phyloP scores from a whole-genome alignment of 1,284 basidiomycete genomes.

The Mycena sp. region DNA sequence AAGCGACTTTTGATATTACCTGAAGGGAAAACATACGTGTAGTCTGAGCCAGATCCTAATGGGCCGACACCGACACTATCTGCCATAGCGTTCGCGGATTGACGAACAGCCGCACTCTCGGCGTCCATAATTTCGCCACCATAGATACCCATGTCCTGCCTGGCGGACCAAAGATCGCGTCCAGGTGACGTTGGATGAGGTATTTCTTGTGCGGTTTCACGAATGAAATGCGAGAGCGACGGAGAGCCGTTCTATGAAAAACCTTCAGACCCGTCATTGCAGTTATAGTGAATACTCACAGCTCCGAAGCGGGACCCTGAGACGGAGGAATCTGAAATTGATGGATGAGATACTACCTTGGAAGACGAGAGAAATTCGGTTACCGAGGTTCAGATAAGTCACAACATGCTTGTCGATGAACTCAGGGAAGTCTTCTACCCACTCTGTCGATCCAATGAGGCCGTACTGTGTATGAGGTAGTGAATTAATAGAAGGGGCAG shows the following conservation, averaged over 20 bases:
- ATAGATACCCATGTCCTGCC: constrained; percentile 63
- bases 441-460: constrained; percentile 89
- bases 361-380: background rate
- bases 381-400: constrained; percentile 89
- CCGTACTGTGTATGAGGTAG: constrained; percentile 66
- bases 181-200: constrained; percentile 67
- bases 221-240: constrained; percentile 84
- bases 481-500: background rate
- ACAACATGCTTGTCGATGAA: constrained; percentile 85
- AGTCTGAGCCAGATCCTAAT: constrained; percentile 71
- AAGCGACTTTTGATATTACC: background rate
- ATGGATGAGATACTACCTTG: background rate
- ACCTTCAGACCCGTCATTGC: background rate
- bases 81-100: constrained; percentile 30
- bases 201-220: constrained; percentile 71
- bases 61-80: constrained; percentile 47
- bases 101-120: constrained; percentile 41
- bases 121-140: constrained; percentile 41
- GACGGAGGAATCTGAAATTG: constrained; percentile 57
- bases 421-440: constrained; percentile 75
- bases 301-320: constrained; percentile 71
- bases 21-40: constrained; percentile 50
- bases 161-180: constrained; percentile 75
- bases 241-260: constrained; percentile 60
- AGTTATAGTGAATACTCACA: constrained; percentile 2